Evolutionary conservation across 257 asterid genomes (phyloP).

Genomic region (Asclepias syriaca): DNA sequence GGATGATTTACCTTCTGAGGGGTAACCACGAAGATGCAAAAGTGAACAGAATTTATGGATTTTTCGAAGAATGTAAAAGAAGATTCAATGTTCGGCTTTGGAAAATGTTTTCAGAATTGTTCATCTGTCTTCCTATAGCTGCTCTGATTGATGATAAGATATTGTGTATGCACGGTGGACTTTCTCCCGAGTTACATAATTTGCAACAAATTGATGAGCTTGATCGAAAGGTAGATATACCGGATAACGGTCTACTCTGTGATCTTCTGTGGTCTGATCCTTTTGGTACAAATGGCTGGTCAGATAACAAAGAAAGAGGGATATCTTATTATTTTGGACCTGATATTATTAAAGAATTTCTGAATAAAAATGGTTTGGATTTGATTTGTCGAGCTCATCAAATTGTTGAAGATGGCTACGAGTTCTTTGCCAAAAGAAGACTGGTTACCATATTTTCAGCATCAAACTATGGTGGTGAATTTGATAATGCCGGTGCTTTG

Average conservation of each 20-base stretch:
- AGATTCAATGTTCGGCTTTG: conserved; percentile 76
- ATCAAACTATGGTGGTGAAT: conserved; percentile 80
- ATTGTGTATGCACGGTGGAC: conserved; percentile 84
- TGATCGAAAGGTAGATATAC: conserved; percentile 62
- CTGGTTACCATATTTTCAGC: conserved; percentile 67
- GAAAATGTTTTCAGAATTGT: conserved; percentile 80
- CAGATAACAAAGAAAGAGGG: conserved; percentile 64
- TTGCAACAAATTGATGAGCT: conserved; percentile 57
- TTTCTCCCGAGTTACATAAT: conserved; percentile 54
- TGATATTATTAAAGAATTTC: conserved; percentile 57
- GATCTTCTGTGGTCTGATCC: conserved; percentile 90
- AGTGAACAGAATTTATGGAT: conserved; percentile 76
- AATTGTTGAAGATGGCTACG: conserved; percentile 91
- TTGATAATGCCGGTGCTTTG: conserved; percentile 76
- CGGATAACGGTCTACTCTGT: conserved; percentile 65
- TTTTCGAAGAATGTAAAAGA: conserved; percentile 79
- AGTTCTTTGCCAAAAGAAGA: conserved; percentile 71
- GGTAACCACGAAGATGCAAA: conserved; percentile 87
- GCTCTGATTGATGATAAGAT: conserved; percentile 75
- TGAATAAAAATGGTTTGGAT: conserved; percentile 60
- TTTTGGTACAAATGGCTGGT: conserved; percentile 59
- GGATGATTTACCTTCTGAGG: conserved; percentile 55
- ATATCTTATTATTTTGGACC: conserved; percentile 79
- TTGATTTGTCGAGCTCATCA: conserved; percentile 88
- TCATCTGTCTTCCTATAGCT: conserved; percentile 70